These are phyloP conservation scores for Phlyctochytrium bullatum DNA, from an alignment of 192 early-diverging fungal genomes.

Conservation along the genomic window DNA sequence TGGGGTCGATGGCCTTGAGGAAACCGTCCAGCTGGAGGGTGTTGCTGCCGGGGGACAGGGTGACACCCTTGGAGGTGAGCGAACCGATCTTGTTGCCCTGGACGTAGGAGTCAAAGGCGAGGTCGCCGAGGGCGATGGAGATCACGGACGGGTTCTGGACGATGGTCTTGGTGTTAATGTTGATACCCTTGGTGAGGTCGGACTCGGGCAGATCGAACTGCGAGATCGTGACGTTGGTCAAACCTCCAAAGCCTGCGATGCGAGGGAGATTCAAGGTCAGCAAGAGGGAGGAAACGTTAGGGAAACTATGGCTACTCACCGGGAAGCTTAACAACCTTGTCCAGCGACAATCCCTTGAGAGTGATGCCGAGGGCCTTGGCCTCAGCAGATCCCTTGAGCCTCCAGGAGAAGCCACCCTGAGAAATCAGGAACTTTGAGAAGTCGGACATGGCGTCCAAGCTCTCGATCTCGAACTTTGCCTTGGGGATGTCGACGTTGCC, in stretches of 20 bases:
- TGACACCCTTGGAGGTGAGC: conserved; percentile 3
- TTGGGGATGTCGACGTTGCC: conserved; percentile 15
- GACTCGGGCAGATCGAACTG: conserved; percentile 23
- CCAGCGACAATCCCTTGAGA: conserved; percentile 31
- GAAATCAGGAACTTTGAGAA: conserved; percentile 32
- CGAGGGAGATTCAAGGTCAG: not conserved
- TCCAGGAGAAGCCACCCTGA: conserved; percentile 22
- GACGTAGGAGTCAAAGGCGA: conserved; percentile 7
- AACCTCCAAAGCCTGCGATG: conserved; percentile 13
- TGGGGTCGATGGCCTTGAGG: conserved; percentile 6
- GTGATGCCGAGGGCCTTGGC: conserved; percentile 32
- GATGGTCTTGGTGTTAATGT: conserved; percentile 14
- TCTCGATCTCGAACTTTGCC: conserved; percentile 8
- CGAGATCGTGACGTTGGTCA: conserved; percentile 20
- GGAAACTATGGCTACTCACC: not conserved
- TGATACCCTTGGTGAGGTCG: conserved; percentile 20
- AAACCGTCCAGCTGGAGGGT: conserved; percentile 8
- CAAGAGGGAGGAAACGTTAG: not conserved
- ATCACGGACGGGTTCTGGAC: conserved; percentile 24
- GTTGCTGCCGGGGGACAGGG: conserved; percentile 14
- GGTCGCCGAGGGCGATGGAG: conserved; percentile 20
- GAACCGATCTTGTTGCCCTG: not conserved
- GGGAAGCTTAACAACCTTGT: conserved; percentile 25
- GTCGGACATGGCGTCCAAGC: conserved; percentile 15
- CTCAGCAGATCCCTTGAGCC: conserved; percentile 12